Base-by-base conservation (phyloP, 2,329 filamentous ascomycete species). In the Colletotrichum zoysiae region DNA sequence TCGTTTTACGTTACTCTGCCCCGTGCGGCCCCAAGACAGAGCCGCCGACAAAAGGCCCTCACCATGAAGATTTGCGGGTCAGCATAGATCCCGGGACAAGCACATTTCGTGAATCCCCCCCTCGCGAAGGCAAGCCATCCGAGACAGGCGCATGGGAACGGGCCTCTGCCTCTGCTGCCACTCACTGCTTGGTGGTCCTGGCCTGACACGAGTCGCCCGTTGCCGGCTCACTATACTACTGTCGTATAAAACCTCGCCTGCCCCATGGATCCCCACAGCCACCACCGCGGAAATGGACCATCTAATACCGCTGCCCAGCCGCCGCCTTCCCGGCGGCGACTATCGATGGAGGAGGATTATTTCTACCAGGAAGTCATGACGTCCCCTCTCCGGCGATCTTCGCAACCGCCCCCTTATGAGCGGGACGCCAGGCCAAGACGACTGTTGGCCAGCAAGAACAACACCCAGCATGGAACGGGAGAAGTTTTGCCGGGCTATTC, bases 401-500 rank as follows among this genome's bases (percentile, higher is more conserved):
- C 84, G 62, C 83, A 84, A 74, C 86, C 86, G 70, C 86, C 85
- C 56, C 82, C 83, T 20, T 87, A 87, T 75, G 80, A 83, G 76
- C 76, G 77, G 74, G 75, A 77, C 70, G 42, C 46, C 59, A 63
- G 62, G 74, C 78, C 58, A 73, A 78, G 70, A 78, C 77, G 73
- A 74, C 76, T 60, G 75, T 73, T 58, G 42, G 48, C 50, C 44
- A 59, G 70, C 42, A 75, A 70, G 64, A 62, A 65, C 65, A 60
- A 60, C n/a, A 57, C 55, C 64, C 64, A 73, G 46, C 60, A 71
- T 63, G 67, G 61, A 51, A 40, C 40, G 35, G 56, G 38, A 48
- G 87, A 89, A 74, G 76, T 78, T 40, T 80, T 90, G 46, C 89
- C 89, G n/a, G 76, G 78, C 33, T 91, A 91, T 78, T 86, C 87